phyloP scores from a whole-genome alignment of 148 eudicot species.

The Pouteria glomerata region DNA sequence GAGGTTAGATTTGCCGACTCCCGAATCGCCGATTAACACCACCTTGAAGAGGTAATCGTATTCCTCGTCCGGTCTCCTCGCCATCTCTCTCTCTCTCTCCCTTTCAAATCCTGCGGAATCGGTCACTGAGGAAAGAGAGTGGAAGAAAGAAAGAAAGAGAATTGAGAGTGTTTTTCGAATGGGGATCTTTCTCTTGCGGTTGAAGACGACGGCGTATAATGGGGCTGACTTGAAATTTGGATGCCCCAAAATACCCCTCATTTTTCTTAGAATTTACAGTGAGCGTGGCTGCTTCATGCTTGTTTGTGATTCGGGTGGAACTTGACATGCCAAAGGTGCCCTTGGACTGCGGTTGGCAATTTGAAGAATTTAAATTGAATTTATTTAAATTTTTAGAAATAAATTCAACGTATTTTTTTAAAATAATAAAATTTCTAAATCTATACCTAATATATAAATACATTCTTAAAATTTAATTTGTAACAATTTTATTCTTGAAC shows the following conservation, averaged over 20 bases:
- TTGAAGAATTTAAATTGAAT: no score
- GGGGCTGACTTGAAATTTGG: neutral
- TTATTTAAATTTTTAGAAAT: no score
- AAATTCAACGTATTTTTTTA: no score
- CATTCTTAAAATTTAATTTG: no score
- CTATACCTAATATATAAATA: no score
- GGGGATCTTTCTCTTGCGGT: neutral
- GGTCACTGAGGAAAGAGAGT: neutral
- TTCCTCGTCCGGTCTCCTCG: conserved; percentile 18
- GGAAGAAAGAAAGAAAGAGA: neutral
- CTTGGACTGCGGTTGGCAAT: no score
- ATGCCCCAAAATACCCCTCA: neutral
- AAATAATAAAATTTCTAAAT: no score
- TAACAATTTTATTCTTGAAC: no score
- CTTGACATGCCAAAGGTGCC: no score
- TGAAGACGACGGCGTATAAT: neutral
- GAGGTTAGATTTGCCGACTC: conserved; percentile 9
- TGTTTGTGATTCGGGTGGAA: no score
- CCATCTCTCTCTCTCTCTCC: conserved; percentile 11
- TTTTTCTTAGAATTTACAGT: neutral
- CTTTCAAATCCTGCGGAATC: neutral
- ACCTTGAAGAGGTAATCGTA: conserved; percentile 16
- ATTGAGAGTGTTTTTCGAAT: neutral
- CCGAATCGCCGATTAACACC: conserved; percentile 13
- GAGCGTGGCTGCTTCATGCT: neutral